Base-by-base conservation (phyloP, 805 yeast species). In the Yarrowia sp. region DNA sequence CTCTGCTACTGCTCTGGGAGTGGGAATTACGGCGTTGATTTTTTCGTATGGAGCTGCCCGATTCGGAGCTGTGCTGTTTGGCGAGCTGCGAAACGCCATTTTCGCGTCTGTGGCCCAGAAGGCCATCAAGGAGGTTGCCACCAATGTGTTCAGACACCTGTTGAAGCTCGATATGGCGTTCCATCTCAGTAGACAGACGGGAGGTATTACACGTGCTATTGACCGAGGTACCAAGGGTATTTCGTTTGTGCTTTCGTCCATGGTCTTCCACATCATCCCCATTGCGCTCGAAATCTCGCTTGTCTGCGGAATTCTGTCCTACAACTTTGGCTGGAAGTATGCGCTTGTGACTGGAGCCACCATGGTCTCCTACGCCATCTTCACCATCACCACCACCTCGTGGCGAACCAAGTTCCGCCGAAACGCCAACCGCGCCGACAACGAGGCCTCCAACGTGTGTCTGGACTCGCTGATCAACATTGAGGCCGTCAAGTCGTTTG, bases 141-240 rank as follows among this genome's bases (percentile, higher is more conserved):
- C 87, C 61, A 91, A 90, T 75, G 92, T 98, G 0, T 95, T 94
- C 77, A 83, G 81, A 53, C 98, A 94, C 77, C 80, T 95, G 66
- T 82, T 95, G 78, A 86, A 86, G 73, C 82, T 95, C 77, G 99
- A 95, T 79, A 80, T 93, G 68, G 89, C 91, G 22, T 95, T 94
- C 84, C 99, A 95, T 77, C 79, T 95, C 49, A 84, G 94, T 11
- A 83, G 93, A 73, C 98, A 95, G 77, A 95, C 99, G 0, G 99
- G 99, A 72, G 98, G 97, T 0, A 79, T 95, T 42, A 94, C 98
- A 0, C 83, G 99, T 71, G 98, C 98, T 1, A 95, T 95, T 74
- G 99, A 95, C 75, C 83, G 99, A 72, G 99, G 99, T 77, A 94
- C 98, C 0, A 94, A 95, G 74, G 99, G 99, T 81, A 94, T 95